Evolutionary conservation across 2,329 filamentous ascomycete genomes (phyloP).

Genomic region (Sporothrix brunneoviolacea): DNA sequence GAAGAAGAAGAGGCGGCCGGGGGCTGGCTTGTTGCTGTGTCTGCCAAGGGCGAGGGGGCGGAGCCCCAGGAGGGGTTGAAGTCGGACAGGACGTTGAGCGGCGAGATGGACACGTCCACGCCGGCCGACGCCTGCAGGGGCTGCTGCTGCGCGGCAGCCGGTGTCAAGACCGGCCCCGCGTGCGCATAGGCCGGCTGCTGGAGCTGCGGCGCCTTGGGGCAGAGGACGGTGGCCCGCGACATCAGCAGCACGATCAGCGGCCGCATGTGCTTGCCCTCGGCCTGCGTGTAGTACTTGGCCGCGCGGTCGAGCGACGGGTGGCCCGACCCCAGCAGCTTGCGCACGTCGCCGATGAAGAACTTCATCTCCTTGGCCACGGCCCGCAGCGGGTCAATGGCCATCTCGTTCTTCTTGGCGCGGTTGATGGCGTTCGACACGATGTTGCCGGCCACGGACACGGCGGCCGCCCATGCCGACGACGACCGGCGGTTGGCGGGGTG

Average conservation of each 20-base stretch:
- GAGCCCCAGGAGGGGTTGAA: conserved; percentile 59
- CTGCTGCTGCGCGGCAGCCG: conserved; percentile 21
- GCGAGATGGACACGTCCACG: conserved; percentile 51
- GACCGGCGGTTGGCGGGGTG: neutral
- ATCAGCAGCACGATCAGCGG: conserved; percentile 93
- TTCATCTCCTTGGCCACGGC: conserved; percentile 96
- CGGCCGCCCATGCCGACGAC: conserved; percentile 67
- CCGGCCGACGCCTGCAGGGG: conserved; percentile 39
- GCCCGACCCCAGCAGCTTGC: conserved; percentile 85
- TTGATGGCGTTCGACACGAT: conserved; percentile 63
- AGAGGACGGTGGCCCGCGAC: conserved; percentile 82
- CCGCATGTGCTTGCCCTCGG: conserved; percentile 93
- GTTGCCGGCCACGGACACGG: conserved; percentile 63
- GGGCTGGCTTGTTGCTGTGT: neutral
- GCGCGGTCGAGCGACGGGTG: conserved; percentile 92
- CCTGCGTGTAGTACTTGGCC: conserved; percentile 96
- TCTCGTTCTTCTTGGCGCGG: conserved; percentile 54
- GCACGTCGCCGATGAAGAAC: conserved; percentile 87
- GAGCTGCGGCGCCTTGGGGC: conserved; percentile 47
- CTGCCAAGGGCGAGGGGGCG: neutral
- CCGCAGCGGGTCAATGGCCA: conserved; percentile 79
- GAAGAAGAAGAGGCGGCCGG: neutral
- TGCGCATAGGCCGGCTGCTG: conserved; percentile 22
- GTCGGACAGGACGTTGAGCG: conserved; percentile 61
- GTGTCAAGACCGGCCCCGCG: neutral